Evolutionary conservation across 148 eudicot species (phyloP).

Genomic region (Chenopodium album): DNA sequence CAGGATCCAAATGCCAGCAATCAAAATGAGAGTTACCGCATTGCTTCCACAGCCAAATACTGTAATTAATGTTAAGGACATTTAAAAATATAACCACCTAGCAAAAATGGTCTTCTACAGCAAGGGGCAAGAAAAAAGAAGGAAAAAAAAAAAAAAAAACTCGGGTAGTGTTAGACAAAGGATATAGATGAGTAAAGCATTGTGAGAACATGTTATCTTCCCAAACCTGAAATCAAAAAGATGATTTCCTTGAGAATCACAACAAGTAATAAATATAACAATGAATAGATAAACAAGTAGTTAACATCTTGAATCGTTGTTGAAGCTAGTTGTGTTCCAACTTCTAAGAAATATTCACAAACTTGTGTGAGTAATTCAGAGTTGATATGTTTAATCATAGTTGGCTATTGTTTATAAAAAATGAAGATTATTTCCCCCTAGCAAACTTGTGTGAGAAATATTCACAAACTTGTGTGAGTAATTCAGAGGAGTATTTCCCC

Average conservation of each 20-base stretch:
- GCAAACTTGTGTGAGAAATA: too few relatives aligned
- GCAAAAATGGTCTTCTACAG: background rate
- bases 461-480: too few relatives aligned
- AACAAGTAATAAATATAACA: background rate
- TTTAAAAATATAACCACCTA: background rate
- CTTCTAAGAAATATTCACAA: background rate
- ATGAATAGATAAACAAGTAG: background rate
- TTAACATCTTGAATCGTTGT: background rate
- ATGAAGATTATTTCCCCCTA: too few relatives aligned
- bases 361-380: background rate
- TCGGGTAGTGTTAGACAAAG: conserved; percentile 27
- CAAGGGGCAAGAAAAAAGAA: background rate
- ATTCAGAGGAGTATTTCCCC: too few relatives aligned
- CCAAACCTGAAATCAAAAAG: conserved; percentile 59
- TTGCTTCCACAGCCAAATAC: conserved; percentile 61
- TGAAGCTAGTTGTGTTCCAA: background rate
- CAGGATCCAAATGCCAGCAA: conserved; percentile 36
- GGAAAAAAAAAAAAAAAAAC: background rate
- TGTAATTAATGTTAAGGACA: conserved; percentile 39
- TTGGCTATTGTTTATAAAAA: background rate
- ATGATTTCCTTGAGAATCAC: background rate
- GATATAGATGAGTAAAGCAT: conserved; percentile 74
- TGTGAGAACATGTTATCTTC: conserved; percentile 51
- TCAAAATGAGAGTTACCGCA: conserved; percentile 39
- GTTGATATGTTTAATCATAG: background rate